Base-by-base conservation (phyloP, 345 rosid species). In the Brassica rapa region DNA sequence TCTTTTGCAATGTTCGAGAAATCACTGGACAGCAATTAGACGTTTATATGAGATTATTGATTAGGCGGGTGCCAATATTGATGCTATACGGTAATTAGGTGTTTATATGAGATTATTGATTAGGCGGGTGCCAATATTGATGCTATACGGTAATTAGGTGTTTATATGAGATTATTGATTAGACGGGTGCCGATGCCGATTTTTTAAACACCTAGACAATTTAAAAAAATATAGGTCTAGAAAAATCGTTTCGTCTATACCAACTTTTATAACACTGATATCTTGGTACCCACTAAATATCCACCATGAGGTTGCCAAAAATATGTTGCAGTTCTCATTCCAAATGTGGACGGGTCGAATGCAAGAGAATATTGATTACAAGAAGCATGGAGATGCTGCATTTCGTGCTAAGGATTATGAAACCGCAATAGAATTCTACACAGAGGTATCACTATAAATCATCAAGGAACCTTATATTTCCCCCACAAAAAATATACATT, bases 311-410 rank as follows among this genome's bases (percentile, higher is more conserved):
- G 3, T 29, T 41, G 49, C 49, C 51, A 43, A 43, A 46, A 46
- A 12, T 49, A 49, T 7, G 19, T 68, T 79, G 84, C 84, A 91
- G 97, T 93, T 91, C 72, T 95, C 99, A 75, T 95, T 95, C 70
- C 99, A 95, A 86, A 84, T 95, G 96, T 95, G 99, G 99, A 90
- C 99, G 68, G 87, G 82, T 83, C 91, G 83, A 84, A 89, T 95
- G 97, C 99, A 93, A 83, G 98, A 95, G 78, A 91, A 97, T 56
- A 78, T 85, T 78, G 94, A 93, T 56, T 89, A 91, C 60, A 95
- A 93, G 91, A 93, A 90, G 80, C 97, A 83, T 59, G 99, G 99
- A 53, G 99, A 95, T 82, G 82, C 86, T 3, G 96, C 98, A 70
- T 95, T 95, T 75, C 88, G 96, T 77, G 89, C 94, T 1, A 95